Evolutionary conservation across 2,329 filamentous ascomycete species (phyloP).

Genomic region (Periconia sp.): DNA sequence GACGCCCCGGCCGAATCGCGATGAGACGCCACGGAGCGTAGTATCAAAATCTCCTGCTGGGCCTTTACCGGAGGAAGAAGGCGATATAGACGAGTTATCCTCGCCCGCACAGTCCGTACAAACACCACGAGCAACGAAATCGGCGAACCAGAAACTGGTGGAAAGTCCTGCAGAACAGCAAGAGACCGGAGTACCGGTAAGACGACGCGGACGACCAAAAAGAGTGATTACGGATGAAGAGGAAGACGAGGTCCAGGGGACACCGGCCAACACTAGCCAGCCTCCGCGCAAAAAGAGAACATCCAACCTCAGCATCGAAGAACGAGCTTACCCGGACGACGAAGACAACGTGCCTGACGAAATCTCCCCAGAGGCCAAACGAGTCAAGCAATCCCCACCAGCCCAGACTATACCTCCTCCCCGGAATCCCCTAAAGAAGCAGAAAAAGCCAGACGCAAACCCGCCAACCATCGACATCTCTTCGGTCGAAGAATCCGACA

Average conservation of each 20-base stretch:
- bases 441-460: neutral
- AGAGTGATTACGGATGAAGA: conserved; percentile 4
- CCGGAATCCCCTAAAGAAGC: neutral
- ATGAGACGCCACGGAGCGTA: conserved; percentile 13
- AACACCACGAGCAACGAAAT: neutral
- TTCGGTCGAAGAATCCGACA: conserved; percentile 19
- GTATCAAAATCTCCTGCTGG: conserved; percentile 4
- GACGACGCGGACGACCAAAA: conserved; percentile 17
- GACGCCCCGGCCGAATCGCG: conserved; percentile 18
- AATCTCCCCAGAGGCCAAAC: conserved; percentile 20
- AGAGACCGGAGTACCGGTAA: neutral
- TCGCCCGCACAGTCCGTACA: conserved; percentile 6
- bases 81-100: conserved; percentile 26
- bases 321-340: conserved; percentile 12
- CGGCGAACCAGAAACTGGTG: neutral
- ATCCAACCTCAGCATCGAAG: neutral
- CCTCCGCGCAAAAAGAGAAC: neutral
- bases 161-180: neutral
- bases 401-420: neutral
- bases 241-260: conserved; percentile 10
- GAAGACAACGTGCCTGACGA: conserved; percentile 17
- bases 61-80: conserved; percentile 9
- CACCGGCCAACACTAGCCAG: conserved; percentile 8
- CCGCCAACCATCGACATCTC: conserved; percentile 12
- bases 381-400: conserved; percentile 2